Conservation (phyloP, 1,284 basidiomycete species). For the Macrocystidia cucumis region DNA sequence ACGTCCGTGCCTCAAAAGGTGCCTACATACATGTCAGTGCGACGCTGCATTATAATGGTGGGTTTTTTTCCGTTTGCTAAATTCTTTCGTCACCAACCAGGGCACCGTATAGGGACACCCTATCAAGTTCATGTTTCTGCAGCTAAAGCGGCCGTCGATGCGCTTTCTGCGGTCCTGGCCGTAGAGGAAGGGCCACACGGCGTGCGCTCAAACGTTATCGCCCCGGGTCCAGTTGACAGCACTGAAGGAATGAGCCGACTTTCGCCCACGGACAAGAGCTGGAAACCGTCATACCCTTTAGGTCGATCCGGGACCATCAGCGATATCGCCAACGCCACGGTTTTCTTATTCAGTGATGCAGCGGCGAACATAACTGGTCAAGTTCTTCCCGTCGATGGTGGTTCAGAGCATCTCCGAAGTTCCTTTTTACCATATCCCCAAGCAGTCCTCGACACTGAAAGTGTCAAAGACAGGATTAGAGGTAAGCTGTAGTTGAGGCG, state of each 20-base stretch:
- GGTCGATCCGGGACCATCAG: conserved; percentile 61
- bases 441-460: conserved; percentile 53
- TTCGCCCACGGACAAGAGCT: conserved; percentile 28
- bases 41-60: conserved; percentile 83
- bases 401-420: conserved; percentile 44
- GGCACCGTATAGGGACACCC: conserved; percentile 50
- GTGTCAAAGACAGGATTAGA: conserved; percentile 29
- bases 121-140: conserved; percentile 92
- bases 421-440: conserved; percentile 57
- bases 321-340: conserved; percentile 76
- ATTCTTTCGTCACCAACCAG: conserved; percentile 1
- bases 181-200: conserved; percentile 93
- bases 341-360: conserved; percentile 88
- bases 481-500: conserved; percentile 25
- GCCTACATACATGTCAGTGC: conserved; percentile 90
- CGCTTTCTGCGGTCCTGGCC: conserved; percentile 77
- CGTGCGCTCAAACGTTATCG: conserved; percentile 90
- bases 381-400: conserved; percentile 63
- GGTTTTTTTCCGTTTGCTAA: conserved; percentile 11
- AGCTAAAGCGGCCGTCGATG: conserved; percentile 93
- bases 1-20: conserved; percentile 68
- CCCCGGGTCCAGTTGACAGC: conserved; percentile 79
- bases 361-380: conserved; percentile 80
- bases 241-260: conserved; percentile 86
- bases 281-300: conserved; percentile 20